These are phyloP conservation scores for Cajanus cajan DNA, from an alignment of 306 rosid species.

Conservation along the genomic window DNA sequence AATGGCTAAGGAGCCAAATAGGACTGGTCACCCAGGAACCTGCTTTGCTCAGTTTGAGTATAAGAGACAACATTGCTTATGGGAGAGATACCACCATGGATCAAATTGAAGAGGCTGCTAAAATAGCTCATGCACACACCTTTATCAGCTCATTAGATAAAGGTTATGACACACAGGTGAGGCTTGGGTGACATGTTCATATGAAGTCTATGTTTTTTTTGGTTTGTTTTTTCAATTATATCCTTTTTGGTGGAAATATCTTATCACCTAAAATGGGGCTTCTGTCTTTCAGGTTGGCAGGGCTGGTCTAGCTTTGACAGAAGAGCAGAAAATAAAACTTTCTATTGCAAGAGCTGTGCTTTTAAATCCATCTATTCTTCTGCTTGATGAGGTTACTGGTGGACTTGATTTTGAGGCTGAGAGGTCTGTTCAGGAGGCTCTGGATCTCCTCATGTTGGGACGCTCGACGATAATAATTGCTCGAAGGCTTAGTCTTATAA, in stretches of 20 bases:
- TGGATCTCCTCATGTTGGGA: constrained; percentile 97
- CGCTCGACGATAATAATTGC: constrained; percentile 98
- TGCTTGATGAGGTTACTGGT: constrained; percentile 99
- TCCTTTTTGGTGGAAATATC: constrained; percentile 3
- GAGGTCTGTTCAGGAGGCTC: constrained; percentile 93
- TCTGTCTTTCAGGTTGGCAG: constrained; percentile 84
- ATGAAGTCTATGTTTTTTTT: constrained; percentile 1
- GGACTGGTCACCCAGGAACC: constrained; percentile 99
- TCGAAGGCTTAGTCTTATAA: constrained; percentile 97
- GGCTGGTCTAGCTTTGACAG: constrained; percentile 86
- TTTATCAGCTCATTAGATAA: constrained; percentile 87
- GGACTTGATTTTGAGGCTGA: constrained; percentile 99
- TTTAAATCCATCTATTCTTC: constrained; percentile 89
- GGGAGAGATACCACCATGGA: constrained; percentile 87
- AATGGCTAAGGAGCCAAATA: constrained; percentile 97
- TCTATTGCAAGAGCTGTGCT: constrained; percentile 99
- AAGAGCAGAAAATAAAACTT: constrained; percentile 94
- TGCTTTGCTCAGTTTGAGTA: constrained; percentile 94
- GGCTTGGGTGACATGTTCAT: constrained; percentile 25
- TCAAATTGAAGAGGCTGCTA: constrained; percentile 99
- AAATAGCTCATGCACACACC: constrained; percentile 97
- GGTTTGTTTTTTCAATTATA: constrained; percentile 11
- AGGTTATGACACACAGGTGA: constrained; percentile 94
- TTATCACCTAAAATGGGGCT: constrained; percentile 3
- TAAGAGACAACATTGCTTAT: constrained; percentile 97